Evolutionary conservation across 2,329 filamentous ascomycete species (phyloP).

Genomic region (Phialophora verrucosa): DNA sequence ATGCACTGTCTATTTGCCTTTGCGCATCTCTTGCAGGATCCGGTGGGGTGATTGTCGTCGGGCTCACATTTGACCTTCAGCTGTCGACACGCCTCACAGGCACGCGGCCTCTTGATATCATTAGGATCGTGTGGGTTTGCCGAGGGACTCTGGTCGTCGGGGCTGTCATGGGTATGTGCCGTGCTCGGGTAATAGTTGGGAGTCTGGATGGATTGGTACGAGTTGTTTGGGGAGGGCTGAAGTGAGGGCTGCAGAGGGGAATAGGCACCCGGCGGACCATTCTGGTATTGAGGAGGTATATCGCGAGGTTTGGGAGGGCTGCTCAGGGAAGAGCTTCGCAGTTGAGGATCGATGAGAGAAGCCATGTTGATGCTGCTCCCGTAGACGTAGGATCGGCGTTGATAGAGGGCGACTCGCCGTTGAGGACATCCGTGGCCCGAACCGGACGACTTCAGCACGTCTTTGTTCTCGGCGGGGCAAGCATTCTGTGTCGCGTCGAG

Average conservation of each 20-base stretch:
- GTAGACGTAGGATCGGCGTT: slow-evolving; percentile 29
- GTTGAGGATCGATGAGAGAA: slow-evolving; percentile 29
- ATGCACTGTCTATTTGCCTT: slow-evolving; percentile 80
- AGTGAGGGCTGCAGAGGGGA: slow-evolving; percentile 37
- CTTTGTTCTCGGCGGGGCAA: slow-evolving; percentile 7
- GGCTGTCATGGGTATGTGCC: slow-evolving; percentile 35
- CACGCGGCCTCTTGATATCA: slow-evolving; percentile 70
- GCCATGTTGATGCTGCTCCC: slow-evolving; percentile 14
- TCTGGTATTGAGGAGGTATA: slow-evolving; percentile 31
- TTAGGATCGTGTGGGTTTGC: slow-evolving; percentile 39
- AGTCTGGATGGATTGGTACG: slow-evolving; percentile 37
- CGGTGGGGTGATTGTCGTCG: slow-evolving; percentile 66
- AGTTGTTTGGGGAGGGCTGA: slow-evolving; percentile 37
- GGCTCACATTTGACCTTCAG: slow-evolving; percentile 87
- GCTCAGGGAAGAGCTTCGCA: slow-evolving; percentile 33
- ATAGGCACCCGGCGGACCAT: slow-evolving; percentile 31
- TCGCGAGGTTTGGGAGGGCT: slow-evolving; percentile 35
- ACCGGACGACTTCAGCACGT: slow-evolving; percentile 8
- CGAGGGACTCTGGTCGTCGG: slow-evolving; percentile 35
- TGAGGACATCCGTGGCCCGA: slow-evolving; percentile 26
- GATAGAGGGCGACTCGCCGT: slow-evolving; percentile 30
- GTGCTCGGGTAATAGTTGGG: slow-evolving; percentile 37
- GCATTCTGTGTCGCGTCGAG: slow-evolving; percentile 18
- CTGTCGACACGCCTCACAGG: slow-evolving; percentile 76
- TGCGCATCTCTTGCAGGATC: slow-evolving; percentile 74